A percentile compares a stretch with the other conserved stretches of the same genome.
Conservation (phyloP, 108 stramenopile species). For the Mediolabrus comicus region DNA sequence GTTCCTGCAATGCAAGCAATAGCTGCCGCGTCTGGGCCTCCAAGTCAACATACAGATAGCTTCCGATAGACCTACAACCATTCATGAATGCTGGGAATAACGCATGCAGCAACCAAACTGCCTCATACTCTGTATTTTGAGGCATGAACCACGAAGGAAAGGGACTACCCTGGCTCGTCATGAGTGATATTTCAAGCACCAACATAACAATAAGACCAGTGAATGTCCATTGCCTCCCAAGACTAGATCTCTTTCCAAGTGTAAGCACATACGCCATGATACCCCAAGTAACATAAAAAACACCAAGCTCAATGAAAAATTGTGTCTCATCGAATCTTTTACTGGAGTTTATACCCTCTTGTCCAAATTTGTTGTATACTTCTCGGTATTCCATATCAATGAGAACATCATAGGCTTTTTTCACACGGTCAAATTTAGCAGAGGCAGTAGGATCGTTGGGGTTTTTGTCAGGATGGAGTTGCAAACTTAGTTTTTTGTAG, state of each 20-base stretch:
- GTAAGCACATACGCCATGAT: conserved; percentile 95
- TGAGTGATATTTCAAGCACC: conserved; percentile 87
- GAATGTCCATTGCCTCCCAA: conserved; percentile 89
- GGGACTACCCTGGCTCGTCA: conserved; percentile 82
- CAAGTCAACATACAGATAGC: conserved; percentile 91
- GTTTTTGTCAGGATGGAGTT: conserved; percentile 98
- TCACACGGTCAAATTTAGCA: conserved; percentile 88
- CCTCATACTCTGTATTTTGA: conserved; percentile 86
- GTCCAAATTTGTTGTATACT: conserved; percentile 97
- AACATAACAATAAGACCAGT: conserved; percentile 94
- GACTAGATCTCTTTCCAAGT: conserved; percentile 84
- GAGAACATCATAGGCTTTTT: conserved; percentile 91
- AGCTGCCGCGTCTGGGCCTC: conserved; percentile 89
- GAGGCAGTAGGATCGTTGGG: conserved; percentile 83
- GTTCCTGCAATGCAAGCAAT: conserved; percentile 88
- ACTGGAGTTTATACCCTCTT: conserved; percentile 85
- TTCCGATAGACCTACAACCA: conserved; percentile 94
- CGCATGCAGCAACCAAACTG: conserved; percentile 87
- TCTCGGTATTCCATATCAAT: conserved; percentile 95
- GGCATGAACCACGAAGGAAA: conserved; percentile 92
- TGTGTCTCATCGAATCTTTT: conserved; percentile 85
- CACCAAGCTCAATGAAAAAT: conserved; percentile 84
- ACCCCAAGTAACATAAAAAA: conserved; percentile 94
- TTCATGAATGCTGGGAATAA: conserved; percentile 99
- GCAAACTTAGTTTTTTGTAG: conserved; percentile 90